Conservation (phyloP, 257 asterid species). For the Paulownia fortunei region DNA sequence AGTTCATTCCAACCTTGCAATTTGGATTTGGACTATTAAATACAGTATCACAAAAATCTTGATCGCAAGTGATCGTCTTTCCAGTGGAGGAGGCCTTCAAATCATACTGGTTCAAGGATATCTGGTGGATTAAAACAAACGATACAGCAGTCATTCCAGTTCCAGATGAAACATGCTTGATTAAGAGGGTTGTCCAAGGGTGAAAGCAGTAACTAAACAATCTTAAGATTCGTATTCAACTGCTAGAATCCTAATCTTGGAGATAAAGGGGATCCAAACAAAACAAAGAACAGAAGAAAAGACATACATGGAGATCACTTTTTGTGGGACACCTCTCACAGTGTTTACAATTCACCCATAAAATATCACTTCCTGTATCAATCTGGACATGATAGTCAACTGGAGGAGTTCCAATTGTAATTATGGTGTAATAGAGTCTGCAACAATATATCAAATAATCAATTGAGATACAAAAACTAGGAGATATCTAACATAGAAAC, state of each 20-base stretch:
- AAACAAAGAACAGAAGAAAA: conserved; percentile 5
- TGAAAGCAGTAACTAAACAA: conserved; percentile 1
- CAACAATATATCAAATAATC: conserved; percentile 22
- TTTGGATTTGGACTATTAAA: conserved; percentile 38
- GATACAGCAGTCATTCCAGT: background rate
- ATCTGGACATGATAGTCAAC: conserved; percentile 66
- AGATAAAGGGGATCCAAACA: background rate
- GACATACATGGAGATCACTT: conserved; percentile 56
- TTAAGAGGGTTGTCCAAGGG: background rate
- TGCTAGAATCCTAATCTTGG: background rate
- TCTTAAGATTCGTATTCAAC: background rate
- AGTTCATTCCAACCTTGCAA: conserved; percentile 55
- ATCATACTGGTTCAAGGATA: conserved; percentile 55
- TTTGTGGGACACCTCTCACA: conserved; percentile 61
- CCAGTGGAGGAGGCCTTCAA: conserved; percentile 57
- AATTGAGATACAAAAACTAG: conserved; percentile 10
- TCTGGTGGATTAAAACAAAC: conserved; percentile 42
- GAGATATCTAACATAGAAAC: conserved; percentile 9
- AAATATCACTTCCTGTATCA: conserved; percentile 75
- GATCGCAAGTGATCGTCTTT: conserved; percentile 52
- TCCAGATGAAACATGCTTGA: conserved; percentile 13
- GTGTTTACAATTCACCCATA: conserved; percentile 64
- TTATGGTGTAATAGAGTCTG: conserved; percentile 68
- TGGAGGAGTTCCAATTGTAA: conserved; percentile 64
- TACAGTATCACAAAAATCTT: conserved; percentile 50